phyloP scores from a whole-genome alignment of 2,329 filamentous ascomycete species.

The Atkinsonella hypoxylon region DNA sequence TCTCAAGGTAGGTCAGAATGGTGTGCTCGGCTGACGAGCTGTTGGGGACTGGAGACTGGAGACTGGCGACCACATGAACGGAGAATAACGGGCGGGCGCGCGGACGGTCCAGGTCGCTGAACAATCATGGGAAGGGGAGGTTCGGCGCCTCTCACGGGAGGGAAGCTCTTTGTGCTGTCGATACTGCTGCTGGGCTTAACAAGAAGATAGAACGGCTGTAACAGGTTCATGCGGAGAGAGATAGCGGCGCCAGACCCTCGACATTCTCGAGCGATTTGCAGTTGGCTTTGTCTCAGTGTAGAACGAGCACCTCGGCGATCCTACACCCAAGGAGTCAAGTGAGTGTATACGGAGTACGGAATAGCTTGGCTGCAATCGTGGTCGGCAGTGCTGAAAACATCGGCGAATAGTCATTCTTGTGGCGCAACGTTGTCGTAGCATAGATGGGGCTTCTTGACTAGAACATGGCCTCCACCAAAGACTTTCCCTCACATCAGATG shows the following conservation, averaged over 20 bases:
- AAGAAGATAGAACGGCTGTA: not conserved
- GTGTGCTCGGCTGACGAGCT: not conserved
- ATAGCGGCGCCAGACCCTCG: not conserved
- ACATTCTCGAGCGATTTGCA: not conserved
- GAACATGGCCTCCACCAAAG: not conserved
- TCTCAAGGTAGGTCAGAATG: not conserved
- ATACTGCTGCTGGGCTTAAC: not conserved
- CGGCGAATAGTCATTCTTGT: not conserved
- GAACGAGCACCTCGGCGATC: too few relatives aligned
- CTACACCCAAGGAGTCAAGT: too few relatives aligned
- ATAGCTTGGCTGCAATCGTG: not conserved
- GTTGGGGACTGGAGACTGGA: not conserved
- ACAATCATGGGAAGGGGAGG: not conserved
- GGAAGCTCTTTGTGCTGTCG: not conserved
- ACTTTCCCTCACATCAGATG: not conserved
- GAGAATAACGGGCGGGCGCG: not conserved
- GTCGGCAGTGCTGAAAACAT: not conserved
- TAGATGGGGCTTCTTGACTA: not conserved
- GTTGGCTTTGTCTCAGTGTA: not conserved
- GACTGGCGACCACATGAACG: conserved; percentile 1
- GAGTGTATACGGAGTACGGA: not conserved
- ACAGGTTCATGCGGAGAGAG: not conserved
- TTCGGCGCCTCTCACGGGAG: not conserved
- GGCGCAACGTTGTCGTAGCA: not conserved
- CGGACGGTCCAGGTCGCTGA: conserved; percentile 2